These are phyloP conservation scores for Fragilariopsis cylindrus DNA, from an alignment of 108 stramenopile species.

Conservation along the genomic window DNA sequence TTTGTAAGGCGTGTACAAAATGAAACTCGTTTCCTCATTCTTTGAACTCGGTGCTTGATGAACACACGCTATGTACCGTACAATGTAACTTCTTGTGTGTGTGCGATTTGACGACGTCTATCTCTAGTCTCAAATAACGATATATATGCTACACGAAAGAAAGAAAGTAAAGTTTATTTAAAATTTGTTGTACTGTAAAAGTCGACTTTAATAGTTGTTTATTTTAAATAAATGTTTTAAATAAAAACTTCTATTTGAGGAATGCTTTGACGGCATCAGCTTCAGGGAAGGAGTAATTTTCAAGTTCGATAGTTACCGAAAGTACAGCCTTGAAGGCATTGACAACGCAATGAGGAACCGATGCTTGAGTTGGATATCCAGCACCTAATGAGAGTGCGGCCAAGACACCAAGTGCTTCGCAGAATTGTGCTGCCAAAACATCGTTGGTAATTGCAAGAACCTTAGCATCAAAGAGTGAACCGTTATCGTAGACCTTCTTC, in stretches of 20 bases:
- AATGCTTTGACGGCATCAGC: slow-evolving; percentile 86
- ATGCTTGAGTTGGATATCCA: slow-evolving; percentile 93
- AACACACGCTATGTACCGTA: no score
- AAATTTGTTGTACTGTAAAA: no score
- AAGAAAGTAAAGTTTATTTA: no score
- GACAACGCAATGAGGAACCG: slow-evolving; percentile 95
- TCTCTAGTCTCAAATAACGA: no score
- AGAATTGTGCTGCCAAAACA: slow-evolving; percentile 91
- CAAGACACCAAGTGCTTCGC: slow-evolving; percentile 75
- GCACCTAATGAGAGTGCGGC: slow-evolving; percentile 89
- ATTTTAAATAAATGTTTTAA: no score
- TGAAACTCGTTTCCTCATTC: no score
- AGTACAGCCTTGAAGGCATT: slow-evolving; percentile 97
- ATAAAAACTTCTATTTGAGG: slow-evolving; percentile 38
- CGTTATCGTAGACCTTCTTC: slow-evolving; percentile 92
- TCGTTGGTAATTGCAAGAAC: slow-evolving; percentile 95
- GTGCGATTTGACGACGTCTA: no score
- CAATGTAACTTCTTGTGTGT: no score
- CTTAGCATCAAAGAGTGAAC: slow-evolving; percentile 96
- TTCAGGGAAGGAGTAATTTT: slow-evolving; percentile 90
- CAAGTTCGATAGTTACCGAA: slow-evolving; percentile 86
- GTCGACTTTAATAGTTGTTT: no score
- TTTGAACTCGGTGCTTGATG: no score
- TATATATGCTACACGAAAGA: no score
- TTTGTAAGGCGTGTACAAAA: no score